Evolutionary conservation across 2,329 filamentous ascomycete genomes (phyloP).

Genomic region (Plectosphaerella plurivora): DNA sequence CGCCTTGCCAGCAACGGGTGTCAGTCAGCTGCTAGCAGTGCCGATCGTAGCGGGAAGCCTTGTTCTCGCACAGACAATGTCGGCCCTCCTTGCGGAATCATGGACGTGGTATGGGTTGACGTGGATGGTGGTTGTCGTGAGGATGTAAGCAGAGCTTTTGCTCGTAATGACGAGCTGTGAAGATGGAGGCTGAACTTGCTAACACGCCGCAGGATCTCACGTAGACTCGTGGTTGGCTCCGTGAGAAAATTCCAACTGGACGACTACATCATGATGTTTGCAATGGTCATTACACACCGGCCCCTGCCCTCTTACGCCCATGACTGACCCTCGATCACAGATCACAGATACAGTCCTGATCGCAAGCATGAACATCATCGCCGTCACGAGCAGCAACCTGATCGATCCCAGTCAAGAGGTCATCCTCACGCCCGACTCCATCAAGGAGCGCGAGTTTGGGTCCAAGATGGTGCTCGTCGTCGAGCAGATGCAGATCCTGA

Average conservation of each 20-base stretch:
- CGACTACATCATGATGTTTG: slow-evolving; percentile 51
- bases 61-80: slow-evolving; percentile 15
- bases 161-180: neutral
- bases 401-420: slow-evolving; percentile 43
- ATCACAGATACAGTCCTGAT: slow-evolving; percentile 50
- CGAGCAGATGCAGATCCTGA: slow-evolving; percentile 57
- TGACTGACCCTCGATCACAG: slow-evolving; percentile 15
- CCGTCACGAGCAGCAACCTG: slow-evolving; percentile 54
- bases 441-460: slow-evolving; percentile 38
- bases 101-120: slow-evolving; percentile 41
- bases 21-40: too few relatives aligned
- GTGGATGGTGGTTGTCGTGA: slow-evolving; percentile 28
- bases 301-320: neutral
- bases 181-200: neutral
- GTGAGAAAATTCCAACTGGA: slow-evolving; percentile 47
- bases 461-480: slow-evolving; percentile 60
- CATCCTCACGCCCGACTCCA: slow-evolving; percentile 38
- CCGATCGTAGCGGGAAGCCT: too few relatives aligned
- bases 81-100: slow-evolving; percentile 28
- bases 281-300: slow-evolving; percentile 33
- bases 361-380: slow-evolving; percentile 49
- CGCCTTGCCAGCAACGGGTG: too few relatives aligned
- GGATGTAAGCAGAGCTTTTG: slow-evolving; percentile 30
- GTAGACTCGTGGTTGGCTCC: slow-evolving; percentile 35
- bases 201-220: slow-evolving; percentile 23